Evolutionary conservation across 257 asterid genomes (phyloP).

Genomic region (Nicotiana benthamiana): DNA sequence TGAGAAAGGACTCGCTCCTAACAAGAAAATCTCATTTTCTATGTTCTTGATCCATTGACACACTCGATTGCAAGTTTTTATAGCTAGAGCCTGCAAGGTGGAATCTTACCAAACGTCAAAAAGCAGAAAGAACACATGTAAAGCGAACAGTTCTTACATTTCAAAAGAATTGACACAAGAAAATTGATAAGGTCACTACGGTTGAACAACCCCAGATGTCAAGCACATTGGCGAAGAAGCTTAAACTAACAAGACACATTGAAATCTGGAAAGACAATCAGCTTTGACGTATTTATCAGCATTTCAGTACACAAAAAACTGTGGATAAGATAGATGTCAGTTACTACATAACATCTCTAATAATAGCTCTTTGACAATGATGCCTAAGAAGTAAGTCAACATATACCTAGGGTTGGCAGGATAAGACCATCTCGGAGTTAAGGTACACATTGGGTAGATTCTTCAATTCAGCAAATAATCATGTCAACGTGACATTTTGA

Average conservation of each 20-base stretch:
- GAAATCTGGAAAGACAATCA: background rate
- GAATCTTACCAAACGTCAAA: conserved; percentile 11
- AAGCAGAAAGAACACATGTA: background rate
- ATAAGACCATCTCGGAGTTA: background rate
- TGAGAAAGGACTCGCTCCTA: conserved; percentile 88
- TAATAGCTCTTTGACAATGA: background rate
- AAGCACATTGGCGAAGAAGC: background rate
- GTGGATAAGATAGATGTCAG: background rate
- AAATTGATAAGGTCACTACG: background rate
- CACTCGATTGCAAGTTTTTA: conserved; percentile 81
- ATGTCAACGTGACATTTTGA: background rate
- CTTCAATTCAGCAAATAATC: background rate
- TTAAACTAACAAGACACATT: background rate
- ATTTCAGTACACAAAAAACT: background rate
- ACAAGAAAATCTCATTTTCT: conserved; percentile 77
- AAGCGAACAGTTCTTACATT: background rate
- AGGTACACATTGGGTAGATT: background rate
- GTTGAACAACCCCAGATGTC: background rate
- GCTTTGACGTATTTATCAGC: background rate
- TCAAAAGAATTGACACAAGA: background rate
- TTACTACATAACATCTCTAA: background rate
- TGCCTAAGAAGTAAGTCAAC: background rate
- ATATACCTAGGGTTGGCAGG: background rate
- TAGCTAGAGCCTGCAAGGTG: conserved; percentile 77
- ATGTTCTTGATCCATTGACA: conserved; percentile 96